Conservation (phyloP, 768 basidiomycete species). For the Mycena vulgaris region DNA sequence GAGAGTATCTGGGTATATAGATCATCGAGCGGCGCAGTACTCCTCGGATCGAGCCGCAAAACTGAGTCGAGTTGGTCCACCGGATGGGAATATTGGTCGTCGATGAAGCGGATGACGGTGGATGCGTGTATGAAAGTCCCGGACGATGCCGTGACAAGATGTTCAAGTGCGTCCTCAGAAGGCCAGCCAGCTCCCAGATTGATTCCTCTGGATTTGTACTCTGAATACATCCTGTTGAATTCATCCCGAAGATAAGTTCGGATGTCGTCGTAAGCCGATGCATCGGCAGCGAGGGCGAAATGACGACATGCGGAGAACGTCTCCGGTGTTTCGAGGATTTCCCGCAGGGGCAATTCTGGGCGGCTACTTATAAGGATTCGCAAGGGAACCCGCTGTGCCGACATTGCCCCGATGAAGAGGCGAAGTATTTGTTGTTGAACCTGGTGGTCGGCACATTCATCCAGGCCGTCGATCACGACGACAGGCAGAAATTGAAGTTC, state of each 20-base stretch:
- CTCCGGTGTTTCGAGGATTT: background rate
- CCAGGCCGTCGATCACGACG: no score
- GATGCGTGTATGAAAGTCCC: conserved; percentile 21
- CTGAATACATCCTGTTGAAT: background rate
- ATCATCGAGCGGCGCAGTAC: conserved; percentile 20
- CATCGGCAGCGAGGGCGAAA: background rate
- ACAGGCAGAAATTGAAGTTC: background rate
- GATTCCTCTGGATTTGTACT: background rate
- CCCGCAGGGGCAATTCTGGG: conserved; percentile 8
- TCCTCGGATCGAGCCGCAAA: conserved; percentile 2
- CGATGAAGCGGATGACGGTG: no score
- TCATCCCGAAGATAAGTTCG: conserved; percentile 2
- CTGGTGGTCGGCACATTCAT: no score
- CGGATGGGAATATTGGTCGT: conserved; percentile 8
- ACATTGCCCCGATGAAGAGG: background rate
- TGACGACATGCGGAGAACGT: background rate
- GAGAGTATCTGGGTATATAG: no score
- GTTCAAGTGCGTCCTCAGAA: background rate
- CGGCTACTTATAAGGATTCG: conserved; percentile 14
- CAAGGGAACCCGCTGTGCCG: background rate
- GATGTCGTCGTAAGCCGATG: conserved; percentile 11
- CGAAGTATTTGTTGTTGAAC: no score
- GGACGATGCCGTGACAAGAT: background rate
- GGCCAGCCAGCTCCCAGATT: conserved; percentile 6
- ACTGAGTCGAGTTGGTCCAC: background rate